Evolutionary conservation across 2,329 filamentous ascomycete genomes (phyloP).

Genomic region (Cladosporium halotolerans): DNA sequence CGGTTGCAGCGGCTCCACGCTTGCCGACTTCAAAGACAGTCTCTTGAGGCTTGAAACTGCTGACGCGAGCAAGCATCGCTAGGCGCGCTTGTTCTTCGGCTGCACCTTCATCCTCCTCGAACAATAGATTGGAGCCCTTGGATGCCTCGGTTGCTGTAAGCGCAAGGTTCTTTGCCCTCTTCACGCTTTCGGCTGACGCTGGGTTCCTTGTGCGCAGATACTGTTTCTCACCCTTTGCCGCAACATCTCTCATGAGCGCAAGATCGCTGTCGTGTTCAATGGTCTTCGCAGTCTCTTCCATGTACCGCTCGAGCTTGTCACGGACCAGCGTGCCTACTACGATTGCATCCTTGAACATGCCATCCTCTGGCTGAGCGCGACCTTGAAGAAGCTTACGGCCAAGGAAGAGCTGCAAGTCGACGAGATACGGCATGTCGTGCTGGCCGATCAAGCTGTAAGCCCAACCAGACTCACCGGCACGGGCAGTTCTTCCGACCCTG

Average conservation of each 20-base stretch:
- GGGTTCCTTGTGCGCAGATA: conserved; percentile 87
- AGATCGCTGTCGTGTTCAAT: conserved; percentile 72
- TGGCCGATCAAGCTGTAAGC: conserved; percentile 88
- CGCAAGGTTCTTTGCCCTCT: conserved; percentile 73
- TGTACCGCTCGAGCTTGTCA: conserved; percentile 65
- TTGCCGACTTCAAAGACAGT: conserved; percentile 94
- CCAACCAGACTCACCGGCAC: conserved; percentile 90
- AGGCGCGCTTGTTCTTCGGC: conserved; percentile 65
- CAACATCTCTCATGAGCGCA: conserved; percentile 61
- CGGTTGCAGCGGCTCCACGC: conserved; percentile 57
- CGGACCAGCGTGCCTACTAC: conserved; percentile 71
- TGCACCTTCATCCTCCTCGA: conserved; percentile 55
- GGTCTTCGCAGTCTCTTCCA: conserved; percentile 78
- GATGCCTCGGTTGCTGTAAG: conserved; percentile 55
- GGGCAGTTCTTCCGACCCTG: conserved; percentile 88
- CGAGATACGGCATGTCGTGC: conserved; percentile 80
- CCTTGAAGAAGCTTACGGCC: conserved; percentile 77
- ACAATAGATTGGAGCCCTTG: conserved; percentile 72
- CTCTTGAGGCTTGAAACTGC: conserved; percentile 80
- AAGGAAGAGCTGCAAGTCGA: conserved; percentile 91
- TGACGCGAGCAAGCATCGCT: conserved; percentile 82
- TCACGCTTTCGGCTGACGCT: conserved; percentile 84
- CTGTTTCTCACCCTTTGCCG: conserved; percentile 82
- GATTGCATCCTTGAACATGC: conserved; percentile 75
- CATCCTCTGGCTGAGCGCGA: conserved; percentile 49